Conservation (phyloP, 2,329 filamentous ascomycete genomes). For the Fusarium tricinctum region DNA sequence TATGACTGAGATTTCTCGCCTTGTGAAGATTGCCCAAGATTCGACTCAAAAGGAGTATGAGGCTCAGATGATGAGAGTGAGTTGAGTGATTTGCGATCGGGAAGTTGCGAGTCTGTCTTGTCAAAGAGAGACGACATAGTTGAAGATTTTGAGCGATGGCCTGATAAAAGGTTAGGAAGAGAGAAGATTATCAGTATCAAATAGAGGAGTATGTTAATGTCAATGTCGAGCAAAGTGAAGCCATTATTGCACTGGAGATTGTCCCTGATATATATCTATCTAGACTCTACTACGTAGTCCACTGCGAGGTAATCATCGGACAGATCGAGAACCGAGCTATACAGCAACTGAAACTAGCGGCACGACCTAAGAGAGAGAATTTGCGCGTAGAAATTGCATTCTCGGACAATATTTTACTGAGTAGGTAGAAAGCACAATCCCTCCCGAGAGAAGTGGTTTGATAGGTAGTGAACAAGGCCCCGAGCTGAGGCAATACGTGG, state of each 20-base stretch:
- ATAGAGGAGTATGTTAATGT: background rate
- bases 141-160: background rate
- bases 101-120: conserved; percentile 8
- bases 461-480: conserved; percentile 18
- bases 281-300: background rate
- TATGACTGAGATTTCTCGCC: background rate
- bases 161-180: background rate
- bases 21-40: background rate
- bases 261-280: conserved; percentile 36
- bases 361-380: conserved; percentile 10
- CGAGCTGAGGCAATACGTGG: background rate
- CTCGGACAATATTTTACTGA: conserved; percentile 8
- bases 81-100: conserved; percentile 33
- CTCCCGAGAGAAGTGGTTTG: conserved; percentile 21
- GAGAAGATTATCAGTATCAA: background rate
- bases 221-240: conserved; percentile 11
- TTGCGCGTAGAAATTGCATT: conserved; percentile 5
- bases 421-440: background rate
- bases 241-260: conserved; percentile 12
- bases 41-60: background rate
- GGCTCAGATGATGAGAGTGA: conserved; percentile 42
- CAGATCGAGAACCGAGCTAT: conserved; percentile 27
- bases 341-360: conserved; percentile 17
- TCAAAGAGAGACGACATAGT: conserved; percentile 35
- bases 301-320: conserved; percentile 23